These are phyloP conservation scores for Citrus reticulata DNA, from an alignment of 345 rosid species.

Conservation along the genomic window DNA sequence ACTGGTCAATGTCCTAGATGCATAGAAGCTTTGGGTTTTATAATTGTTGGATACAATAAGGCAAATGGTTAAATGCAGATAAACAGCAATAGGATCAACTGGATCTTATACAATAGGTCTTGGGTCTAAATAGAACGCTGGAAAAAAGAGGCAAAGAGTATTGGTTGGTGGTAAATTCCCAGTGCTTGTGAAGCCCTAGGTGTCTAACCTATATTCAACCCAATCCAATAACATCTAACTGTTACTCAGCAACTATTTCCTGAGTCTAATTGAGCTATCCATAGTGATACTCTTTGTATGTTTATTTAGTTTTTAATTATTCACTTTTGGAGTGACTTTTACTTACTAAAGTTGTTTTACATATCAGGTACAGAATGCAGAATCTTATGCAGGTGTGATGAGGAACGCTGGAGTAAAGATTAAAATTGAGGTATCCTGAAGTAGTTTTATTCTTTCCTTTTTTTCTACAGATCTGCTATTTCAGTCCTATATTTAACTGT, in stretches of 20 bases:
- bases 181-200: background rate
- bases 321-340: background rate
- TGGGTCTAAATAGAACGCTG: background rate
- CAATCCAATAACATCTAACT: background rate
- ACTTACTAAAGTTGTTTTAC: background rate
- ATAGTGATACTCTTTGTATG: background rate
- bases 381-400: conserved; percentile 59
- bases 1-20: background rate
- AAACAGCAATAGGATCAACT: background rate
- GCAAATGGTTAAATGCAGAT: background rate
- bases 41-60: background rate
- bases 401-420: conserved; percentile 73
- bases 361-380: conserved; percentile 65
- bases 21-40: background rate
- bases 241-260: background rate
- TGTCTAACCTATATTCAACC: background rate
- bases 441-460: background rate
- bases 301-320: background rate
- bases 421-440: conserved; percentile 58
- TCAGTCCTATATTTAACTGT: conserved; percentile 7
- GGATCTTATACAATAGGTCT: background rate
- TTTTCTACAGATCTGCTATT: conserved; percentile 7
- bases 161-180: background rate
- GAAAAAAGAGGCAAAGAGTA: background rate
- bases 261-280: background rate